A percentile compares a stretch with the other conserved stretches of the same genome.
These are phyloP conservation scores for Metschnikowia colocasiae DNA, from an alignment of 805 yeast species.

Conservation along the genomic window DNA sequence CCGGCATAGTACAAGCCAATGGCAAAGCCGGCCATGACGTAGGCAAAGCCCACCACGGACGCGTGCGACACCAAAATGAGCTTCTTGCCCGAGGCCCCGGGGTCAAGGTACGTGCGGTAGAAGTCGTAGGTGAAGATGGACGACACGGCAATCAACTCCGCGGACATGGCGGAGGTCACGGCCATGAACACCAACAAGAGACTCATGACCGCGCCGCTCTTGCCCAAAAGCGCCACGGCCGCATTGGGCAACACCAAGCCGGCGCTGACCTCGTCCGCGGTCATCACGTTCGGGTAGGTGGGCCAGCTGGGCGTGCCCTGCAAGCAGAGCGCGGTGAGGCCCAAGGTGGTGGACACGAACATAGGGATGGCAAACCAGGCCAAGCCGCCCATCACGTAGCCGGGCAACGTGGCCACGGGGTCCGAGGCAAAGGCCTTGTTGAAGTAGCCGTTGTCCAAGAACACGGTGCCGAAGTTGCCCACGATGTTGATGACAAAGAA, in stretches of 20 bases:
- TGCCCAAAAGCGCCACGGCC: conserved; percentile 80
- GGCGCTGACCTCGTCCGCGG: conserved; percentile 68
- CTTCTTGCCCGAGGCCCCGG: conserved; percentile 70
- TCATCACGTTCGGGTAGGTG: conserved; percentile 66
- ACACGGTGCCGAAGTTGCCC: conserved; percentile 88
- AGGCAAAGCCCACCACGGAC: conserved; percentile 55
- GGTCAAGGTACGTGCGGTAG: conserved; percentile 76
- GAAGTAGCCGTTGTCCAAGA: conserved; percentile 84
- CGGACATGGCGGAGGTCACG: conserved; percentile 87
- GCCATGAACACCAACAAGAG: conserved; percentile 84
- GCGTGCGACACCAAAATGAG: conserved; percentile 67
- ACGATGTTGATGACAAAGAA: conserved; percentile 83
- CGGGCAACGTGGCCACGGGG: conserved; percentile 82
- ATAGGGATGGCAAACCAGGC: conserved; percentile 92
- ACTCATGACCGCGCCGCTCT: conserved; percentile 83
- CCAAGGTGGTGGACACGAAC: conserved; percentile 79
- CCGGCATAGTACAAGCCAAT: conserved; percentile 79
- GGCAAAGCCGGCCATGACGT: conserved; percentile 76
- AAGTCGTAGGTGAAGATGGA: conserved; percentile 83
- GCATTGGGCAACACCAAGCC: conserved; percentile 78
- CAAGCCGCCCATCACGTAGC: conserved; percentile 82
- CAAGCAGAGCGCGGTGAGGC: conserved; percentile 74
- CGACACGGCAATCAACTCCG: conserved; percentile 85
- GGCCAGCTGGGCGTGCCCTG: conserved; percentile 73
- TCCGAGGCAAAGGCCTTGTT: conserved; percentile 84